A percentile compares a stretch with the other conserved stretches of the same genome.
Conservation (phyloP, 202 grass and related monocot genomes). For the Cymbopogon flexuosus region DNA sequence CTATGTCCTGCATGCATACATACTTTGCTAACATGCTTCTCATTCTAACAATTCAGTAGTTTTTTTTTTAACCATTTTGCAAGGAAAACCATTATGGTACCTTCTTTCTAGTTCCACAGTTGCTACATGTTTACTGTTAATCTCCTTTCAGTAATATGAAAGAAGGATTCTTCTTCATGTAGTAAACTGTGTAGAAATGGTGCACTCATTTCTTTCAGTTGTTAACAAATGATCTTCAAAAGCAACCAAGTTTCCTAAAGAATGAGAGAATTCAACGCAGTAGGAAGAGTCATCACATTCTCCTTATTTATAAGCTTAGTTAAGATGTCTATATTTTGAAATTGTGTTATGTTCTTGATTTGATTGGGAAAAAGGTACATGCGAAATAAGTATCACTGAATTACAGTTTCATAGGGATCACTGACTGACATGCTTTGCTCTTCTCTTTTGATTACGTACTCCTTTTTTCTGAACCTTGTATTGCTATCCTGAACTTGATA, state of each 20-base stretch:
- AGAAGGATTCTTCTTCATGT: constrained; percentile 22
- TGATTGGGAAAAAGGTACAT: not conserved
- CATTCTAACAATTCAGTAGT: not conserved
- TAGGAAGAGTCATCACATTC: not conserved
- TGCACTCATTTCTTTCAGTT: constrained; percentile 3
- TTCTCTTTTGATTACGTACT: not conserved
- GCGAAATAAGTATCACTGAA: no score
- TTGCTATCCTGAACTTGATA: constrained; percentile 13
- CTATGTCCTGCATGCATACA: not conserved
- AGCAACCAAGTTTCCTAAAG: not conserved
- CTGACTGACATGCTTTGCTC: not conserved
- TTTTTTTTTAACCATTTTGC: not conserved
- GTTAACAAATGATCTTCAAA: constrained; percentile 23
- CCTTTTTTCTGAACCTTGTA: not conserved
- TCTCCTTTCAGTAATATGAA: not conserved
- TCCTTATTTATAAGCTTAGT: constrained; percentile 16
- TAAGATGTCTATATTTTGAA: not conserved
- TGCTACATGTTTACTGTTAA: not conserved
- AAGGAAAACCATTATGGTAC: not conserved
- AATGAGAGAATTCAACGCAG: not conserved
- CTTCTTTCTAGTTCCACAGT: not conserved
- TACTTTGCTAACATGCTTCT: no score
- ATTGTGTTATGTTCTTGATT: not conserved
- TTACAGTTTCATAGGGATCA: not conserved
- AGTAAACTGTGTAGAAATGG: constrained; percentile 15